Evolutionary conservation across 2,329 filamentous ascomycete species (phyloP), one percentile per base, ranked within the genome.

Genomic region (Penicillium sp.): DNA sequence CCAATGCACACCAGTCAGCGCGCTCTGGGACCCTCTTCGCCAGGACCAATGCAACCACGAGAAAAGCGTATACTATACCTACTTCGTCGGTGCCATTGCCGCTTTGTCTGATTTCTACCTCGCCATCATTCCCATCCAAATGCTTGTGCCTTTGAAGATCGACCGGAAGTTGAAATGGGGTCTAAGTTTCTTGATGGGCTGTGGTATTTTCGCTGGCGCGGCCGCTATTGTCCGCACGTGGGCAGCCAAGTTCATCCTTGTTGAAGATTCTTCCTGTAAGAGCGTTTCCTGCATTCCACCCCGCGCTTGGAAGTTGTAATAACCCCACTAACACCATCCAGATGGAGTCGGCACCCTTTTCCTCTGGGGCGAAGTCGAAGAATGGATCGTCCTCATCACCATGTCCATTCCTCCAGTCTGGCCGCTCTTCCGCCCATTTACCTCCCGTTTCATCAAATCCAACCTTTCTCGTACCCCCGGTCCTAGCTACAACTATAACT

Each of bases 351-450:
- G 58, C 2, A 46, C 49, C n/a, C 50, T 62, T 0, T 62, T 62
- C 42, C 36, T 49, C 33, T 62, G 58, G 58, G 60, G 60, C 7
- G 58, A 62, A 41, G 46, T 62, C 17, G 60, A 61, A 46, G 60
- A 61, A 54, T 61, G 60, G 60, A 21, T 62, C 36, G 60, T 62
- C 7, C 52, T 62, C 9, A 61, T 61, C 30, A 55, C 55, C 30
- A 62, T 62, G 60, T 60, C 58, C 20, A 62, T 62, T 21, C 60
- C 60, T 30, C 60, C 58, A 2, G 60, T 60, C 5, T 62, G 60
- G 60, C 58, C 60, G 7, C 32, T 62, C 13, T 57, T 62, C 49
- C 48, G 59, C 6, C 56, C 60, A n/a, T 58, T 58, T 23, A 62
- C 56, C 3, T 15, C 44, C 34, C 46, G 45, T 23, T 62, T 59